phyloP scores from a whole-genome alignment of 2,329 filamentous ascomycete species.

The Aspergillus ochraceus region DNA sequence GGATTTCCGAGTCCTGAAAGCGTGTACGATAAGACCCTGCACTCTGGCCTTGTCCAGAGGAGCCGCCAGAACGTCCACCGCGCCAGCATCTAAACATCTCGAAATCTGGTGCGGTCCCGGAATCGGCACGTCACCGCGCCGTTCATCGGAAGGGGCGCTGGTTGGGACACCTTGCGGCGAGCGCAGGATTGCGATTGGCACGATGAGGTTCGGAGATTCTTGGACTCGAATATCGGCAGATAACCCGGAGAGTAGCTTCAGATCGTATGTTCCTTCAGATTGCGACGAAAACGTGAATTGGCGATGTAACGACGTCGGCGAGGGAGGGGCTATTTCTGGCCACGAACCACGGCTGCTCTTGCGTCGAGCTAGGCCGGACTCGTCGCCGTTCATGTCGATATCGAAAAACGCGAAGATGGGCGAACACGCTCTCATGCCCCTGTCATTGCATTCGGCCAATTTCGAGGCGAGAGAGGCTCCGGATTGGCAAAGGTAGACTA shows the following conservation, averaged over 20 bases:
- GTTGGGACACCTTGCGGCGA: conserved; percentile 20
- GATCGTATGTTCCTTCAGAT: conserved; percentile 48
- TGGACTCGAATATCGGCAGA: conserved; percentile 52
- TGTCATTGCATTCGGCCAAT: conserved; percentile 53
- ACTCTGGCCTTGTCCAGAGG: conserved; percentile 74
- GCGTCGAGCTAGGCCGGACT: conserved; percentile 35
- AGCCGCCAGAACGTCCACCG: conserved; percentile 79
- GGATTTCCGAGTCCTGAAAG: conserved; percentile 78
- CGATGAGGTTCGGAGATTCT: conserved; percentile 49
- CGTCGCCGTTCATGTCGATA: conserved; percentile 44
- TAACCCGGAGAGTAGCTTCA: conserved; percentile 50
- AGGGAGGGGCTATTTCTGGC: conserved; percentile 31
- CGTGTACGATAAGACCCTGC: conserved; percentile 75
- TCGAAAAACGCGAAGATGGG: conserved; percentile 60
- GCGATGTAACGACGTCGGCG: conserved; percentile 33
- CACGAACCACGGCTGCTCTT: conserved; percentile 31
- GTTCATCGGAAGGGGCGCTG: conserved; percentile 17
- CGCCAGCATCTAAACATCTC: conserved; percentile 80
- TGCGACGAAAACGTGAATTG: conserved; percentile 46
- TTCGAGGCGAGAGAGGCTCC: conserved; percentile 55
- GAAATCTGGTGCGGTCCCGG: conserved; percentile 58
- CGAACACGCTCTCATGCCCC: conserved; percentile 46
- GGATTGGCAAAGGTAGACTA: conserved; percentile 56
- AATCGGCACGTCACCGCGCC: conserved; percentile 31
- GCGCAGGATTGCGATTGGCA: conserved; percentile 51